Percentiles rank a stretch among this genome's conserved stretches.
Evolutionary conservation across 768 basidiomycete genomes (phyloP).

Genomic region (Boletus insuetus): DNA sequence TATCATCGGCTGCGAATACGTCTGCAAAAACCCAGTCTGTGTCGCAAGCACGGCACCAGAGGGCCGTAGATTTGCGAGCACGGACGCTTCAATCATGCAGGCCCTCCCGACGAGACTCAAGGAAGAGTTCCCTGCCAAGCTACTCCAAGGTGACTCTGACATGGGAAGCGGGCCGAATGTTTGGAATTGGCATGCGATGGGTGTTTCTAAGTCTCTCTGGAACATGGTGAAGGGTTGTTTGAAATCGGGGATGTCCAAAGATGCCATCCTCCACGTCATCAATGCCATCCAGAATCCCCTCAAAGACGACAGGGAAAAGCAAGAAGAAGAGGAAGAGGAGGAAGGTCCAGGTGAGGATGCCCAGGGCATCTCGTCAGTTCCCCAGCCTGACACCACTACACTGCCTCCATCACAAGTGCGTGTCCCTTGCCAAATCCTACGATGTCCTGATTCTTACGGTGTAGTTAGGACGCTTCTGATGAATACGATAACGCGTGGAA

Average conservation of each 20-base stretch:
- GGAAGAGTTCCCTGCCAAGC: slow-evolving; percentile 70
- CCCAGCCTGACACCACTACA: slow-evolving; percentile 24
- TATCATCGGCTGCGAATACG: slow-evolving; percentile 81
- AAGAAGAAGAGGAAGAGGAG: slow-evolving; percentile 34
- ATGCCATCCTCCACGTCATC: slow-evolving; percentile 58
- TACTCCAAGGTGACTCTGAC: slow-evolving; percentile 57
- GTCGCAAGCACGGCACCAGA: slow-evolving; percentile 42
- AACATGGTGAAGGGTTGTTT: slow-evolving; percentile 65
- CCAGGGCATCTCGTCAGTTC: slow-evolving; percentile 17
- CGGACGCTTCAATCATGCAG: slow-evolving; percentile 67
- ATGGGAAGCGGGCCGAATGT: slow-evolving; percentile 56
- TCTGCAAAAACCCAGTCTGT: slow-evolving; percentile 55
- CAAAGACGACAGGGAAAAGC: slow-evolving; percentile 35
- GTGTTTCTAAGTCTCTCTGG: slow-evolving; percentile 70
- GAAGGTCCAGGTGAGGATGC: slow-evolving; percentile 33
- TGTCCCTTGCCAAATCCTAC: neutral
- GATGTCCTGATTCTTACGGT: slow-evolving; percentile 7
- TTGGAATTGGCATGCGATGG: slow-evolving; percentile 78
- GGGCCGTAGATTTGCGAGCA: slow-evolving; percentile 67
- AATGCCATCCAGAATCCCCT: slow-evolving; percentile 49
- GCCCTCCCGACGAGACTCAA: slow-evolving; percentile 64
- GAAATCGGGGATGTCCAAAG: slow-evolving; percentile 56
- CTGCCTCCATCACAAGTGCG: slow-evolving; percentile 28
- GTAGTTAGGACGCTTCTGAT: slow-evolving; percentile 42
- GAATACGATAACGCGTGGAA: slow-evolving; percentile 64